Evolutionary conservation across 2,329 filamentous ascomycete species (phyloP), one percentile per base, ranked within the genome.

Genomic region (Colletotrichum chlorophyti): DNA sequence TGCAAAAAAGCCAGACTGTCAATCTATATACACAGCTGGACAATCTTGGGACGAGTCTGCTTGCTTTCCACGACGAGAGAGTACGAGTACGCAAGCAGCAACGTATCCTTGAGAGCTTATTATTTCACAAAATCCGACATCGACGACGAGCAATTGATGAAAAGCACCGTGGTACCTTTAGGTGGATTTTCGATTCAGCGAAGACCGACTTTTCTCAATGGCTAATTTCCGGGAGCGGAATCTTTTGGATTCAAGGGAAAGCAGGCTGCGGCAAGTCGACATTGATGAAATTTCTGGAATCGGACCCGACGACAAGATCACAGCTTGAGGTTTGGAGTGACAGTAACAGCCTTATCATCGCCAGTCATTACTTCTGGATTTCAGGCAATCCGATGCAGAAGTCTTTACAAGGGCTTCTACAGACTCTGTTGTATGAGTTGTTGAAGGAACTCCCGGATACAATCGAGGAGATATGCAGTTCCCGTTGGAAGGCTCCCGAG

Each of bases 211-310:
- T 53, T 12, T 2, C 17, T 17, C 10, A 64, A 47, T 73, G 70
- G 70, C 65, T 73, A 2, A 49, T 58, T 17, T 41, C 23, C 0
- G 65, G 60, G 2, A 19, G 57, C 17, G 58, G 60, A 2, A 35
- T 70, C 1, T 73, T 69, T 43, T 77, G 75, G 71, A 71, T 80
- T 14, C 71, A 69, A 21, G 79, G 79, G 1, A 80, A 78, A 42
- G 72, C 77, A 0, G 78, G 78, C 15, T 75, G 75, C 11, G 78
- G 78, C 6, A 80, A 80, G 53, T 79, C 77, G 0, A 80, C 76
- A 0, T 55, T 80, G n/a, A 77, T 80, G 74, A 79, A 77, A 53
- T 73, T 73, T 47, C 65, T 78, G 3, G 68, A 57, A 43, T 63
- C 70, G 24, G 64, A 72, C 21, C 31, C 65, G 5, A 58, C 58